A percentile compares a stretch with the other conserved stretches of the same genome.
These are phyloP conservation scores for Cyberlindnera petersonii DNA, from an alignment of 805 yeast species.

Conservation along the genomic window DNA sequence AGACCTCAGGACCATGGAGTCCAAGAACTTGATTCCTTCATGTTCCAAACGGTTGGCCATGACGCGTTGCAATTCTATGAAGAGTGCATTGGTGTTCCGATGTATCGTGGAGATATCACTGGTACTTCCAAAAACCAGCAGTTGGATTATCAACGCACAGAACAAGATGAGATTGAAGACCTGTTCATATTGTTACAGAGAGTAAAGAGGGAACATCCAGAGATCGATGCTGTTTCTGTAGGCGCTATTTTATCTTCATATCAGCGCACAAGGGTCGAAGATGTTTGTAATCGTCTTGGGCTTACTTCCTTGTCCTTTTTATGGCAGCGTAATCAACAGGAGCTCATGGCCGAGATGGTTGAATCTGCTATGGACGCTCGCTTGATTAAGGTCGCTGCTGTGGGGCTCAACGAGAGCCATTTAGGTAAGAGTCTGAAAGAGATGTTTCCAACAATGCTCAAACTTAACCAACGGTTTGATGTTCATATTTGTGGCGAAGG, in stretches of 20 bases:
- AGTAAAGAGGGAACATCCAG: slow-evolving; percentile 58
- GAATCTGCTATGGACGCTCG: slow-evolving; percentile 67
- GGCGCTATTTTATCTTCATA: slow-evolving; percentile 97
- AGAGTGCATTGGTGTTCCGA: slow-evolving; percentile 73
- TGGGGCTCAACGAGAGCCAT: slow-evolving; percentile 66
- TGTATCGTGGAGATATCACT: slow-evolving; percentile 62
- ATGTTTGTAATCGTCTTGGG: slow-evolving; percentile 74
- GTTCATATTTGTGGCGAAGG: slow-evolving; percentile 98
- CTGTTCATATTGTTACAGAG: slow-evolving; percentile 47
- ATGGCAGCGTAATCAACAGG: slow-evolving; percentile 86
- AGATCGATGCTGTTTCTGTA: slow-evolving; percentile 80
- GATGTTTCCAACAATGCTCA: slow-evolving; percentile 52
- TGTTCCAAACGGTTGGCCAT: slow-evolving; percentile 98
- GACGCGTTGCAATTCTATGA: slow-evolving; percentile 63
- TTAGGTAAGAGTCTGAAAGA: slow-evolving; percentile 66
- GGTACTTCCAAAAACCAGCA: slow-evolving; percentile 62
- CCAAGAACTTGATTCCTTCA: slow-evolving; percentile 86
- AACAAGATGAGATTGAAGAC: slow-evolving; percentile 86
- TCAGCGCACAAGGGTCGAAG: slow-evolving; percentile 90
- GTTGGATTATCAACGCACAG: slow-evolving; percentile 66
- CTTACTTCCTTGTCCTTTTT: slow-evolving; percentile 69
- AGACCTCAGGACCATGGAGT: slow-evolving; percentile 50
- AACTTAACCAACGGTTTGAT: slow-evolving; percentile 62
- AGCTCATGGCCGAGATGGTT: slow-evolving; percentile 81
- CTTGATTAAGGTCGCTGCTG: slow-evolving; percentile 88